Evolutionary conservation across 768 basidiomycete genomes (phyloP).

Genomic region (Pisolithus marmoratus): DNA sequence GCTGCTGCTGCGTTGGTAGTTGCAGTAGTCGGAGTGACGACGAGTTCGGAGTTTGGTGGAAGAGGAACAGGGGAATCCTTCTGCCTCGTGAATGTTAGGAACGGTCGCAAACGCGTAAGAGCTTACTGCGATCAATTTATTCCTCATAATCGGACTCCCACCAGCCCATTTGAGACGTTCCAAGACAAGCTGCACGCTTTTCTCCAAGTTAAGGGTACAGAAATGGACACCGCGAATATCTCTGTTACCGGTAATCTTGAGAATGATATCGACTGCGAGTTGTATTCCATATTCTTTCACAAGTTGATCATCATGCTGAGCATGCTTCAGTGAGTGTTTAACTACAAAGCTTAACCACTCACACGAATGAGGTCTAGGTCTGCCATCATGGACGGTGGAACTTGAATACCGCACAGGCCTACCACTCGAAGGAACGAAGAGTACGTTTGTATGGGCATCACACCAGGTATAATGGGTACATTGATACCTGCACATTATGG

Average conservation of each 20-base stretch:
- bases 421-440: conserved; percentile 88
- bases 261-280: conserved; percentile 78
- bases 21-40: conserved; percentile 63
- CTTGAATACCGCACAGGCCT: conserved; percentile 77
- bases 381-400: conserved; percentile 61
- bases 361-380: conserved; percentile 77
- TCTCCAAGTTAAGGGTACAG: conserved; percentile 96
- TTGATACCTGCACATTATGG: conserved; percentile 60
- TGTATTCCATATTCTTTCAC: conserved; percentile 94
- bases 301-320: conserved; percentile 86
- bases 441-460: conserved; percentile 98
- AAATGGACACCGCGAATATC: conserved; percentile 79
- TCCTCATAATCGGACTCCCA: conserved; percentile 37
- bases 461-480: conserved; percentile 88
- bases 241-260: conserved; percentile 47
- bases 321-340: neutral
- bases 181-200: conserved; percentile 82
- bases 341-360: conserved; percentile 15
- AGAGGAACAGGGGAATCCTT: conserved; percentile 39
- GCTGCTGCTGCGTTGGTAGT: conserved; percentile 55
- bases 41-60: conserved; percentile 30
- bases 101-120: conserved; percentile 1
- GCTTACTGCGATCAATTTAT: conserved; percentile 64
- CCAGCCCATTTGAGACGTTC: conserved; percentile 74
- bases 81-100: conserved; percentile 4